Percentiles rank a stretch among this genome's conserved stretches.
These are phyloP conservation scores for Plasmodium reichenowi DNA, from an alignment of 169 alveolate genomes.

Conservation along the genomic window DNA sequence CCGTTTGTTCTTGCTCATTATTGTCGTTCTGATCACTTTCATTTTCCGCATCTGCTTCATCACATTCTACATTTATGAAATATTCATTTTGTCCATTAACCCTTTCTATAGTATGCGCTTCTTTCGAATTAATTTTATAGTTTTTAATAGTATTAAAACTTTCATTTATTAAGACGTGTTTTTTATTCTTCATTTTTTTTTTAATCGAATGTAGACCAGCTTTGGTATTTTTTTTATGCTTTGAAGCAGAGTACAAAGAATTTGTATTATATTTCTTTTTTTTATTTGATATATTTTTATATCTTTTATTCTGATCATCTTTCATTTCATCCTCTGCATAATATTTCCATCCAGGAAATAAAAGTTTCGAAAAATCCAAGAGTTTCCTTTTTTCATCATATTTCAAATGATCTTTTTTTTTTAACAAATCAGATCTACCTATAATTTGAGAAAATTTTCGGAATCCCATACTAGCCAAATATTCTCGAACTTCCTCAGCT, in stretches of 20 bases:
- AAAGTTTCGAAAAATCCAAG: conserved; percentile 63
- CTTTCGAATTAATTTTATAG: neutral
- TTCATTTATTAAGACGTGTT: conserved; percentile 53
- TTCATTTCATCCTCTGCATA: conserved; percentile 73
- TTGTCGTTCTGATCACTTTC: conserved; percentile 19
- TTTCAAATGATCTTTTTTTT: conserved; percentile 70
- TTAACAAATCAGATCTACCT: conserved; percentile 76
- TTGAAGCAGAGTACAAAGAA: conserved; percentile 9
- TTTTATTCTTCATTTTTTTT: conserved; percentile 12
- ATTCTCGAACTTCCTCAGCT: conserved; percentile 84
- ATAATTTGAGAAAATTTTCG: conserved; percentile 74
- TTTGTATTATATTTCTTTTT: conserved; percentile 12
- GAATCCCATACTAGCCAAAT: conserved; percentile 84
- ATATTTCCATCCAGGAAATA: conserved; percentile 78
- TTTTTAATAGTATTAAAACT: conserved; percentile 32
- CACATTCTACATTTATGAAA: conserved; percentile 1
- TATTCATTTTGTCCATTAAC: neutral
- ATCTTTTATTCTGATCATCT: conserved; percentile 8
- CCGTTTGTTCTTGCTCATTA: conserved; percentile 14
- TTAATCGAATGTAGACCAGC: neutral
- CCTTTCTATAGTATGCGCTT: neutral
- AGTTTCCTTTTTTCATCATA: conserved; percentile 73
- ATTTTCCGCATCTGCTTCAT: conserved; percentile 32
- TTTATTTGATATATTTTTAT: neutral
- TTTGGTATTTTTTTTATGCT: conserved; percentile 1